phyloP scores from a whole-genome alignment of 2,329 filamentous ascomycete species.

The Ascochyta pisi region DNA sequence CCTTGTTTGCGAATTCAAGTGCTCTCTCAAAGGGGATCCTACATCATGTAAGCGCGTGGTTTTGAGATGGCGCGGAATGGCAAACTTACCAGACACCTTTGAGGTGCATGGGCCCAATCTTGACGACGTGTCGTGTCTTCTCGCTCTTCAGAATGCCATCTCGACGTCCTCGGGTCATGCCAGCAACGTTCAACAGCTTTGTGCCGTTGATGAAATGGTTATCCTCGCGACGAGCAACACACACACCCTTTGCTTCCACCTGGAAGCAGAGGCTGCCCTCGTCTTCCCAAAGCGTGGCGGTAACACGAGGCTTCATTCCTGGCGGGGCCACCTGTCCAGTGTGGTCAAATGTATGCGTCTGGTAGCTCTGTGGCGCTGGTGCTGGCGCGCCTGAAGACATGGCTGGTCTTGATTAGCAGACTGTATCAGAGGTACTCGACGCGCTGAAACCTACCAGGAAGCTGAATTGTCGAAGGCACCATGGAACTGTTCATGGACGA shows the following conservation, averaged over 20 bases:
- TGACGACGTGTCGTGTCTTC: conserved; percentile 95
- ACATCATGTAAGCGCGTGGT: conserved; percentile 18
- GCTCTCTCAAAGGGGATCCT: conserved; percentile 98
- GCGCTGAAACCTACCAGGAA: conserved; percentile 54
- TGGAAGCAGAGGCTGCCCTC: conserved; percentile 98
- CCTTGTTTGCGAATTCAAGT: conserved; percentile 98
- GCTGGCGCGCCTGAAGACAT: conserved; percentile 45
- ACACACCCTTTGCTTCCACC: conserved; percentile 94
- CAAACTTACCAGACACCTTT: conserved; percentile 68
- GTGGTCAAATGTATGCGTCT: conserved; percentile 71
- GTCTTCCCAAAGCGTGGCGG: conserved; percentile 97
- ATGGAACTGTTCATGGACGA: conserved; percentile 71
- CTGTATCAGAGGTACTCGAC: neutral
- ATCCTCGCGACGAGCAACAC: conserved; percentile 94
- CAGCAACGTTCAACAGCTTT: conserved; percentile 94
- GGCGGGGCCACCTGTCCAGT: conserved; percentile 93
- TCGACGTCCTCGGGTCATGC: conserved; percentile 94
- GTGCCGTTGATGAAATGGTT: conserved; percentile 99
- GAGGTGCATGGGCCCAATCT: conserved; percentile 98
- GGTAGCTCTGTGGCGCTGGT: conserved; percentile 42
- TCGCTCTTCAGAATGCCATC: conserved; percentile 98
- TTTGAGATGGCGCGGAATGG: no score
- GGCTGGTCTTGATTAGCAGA: conserved; percentile 28
- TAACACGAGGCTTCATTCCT: conserved; percentile 95
- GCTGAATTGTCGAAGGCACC: conserved; percentile 74